A percentile compares a stretch with the other conserved stretches of the same genome.
phyloP scores from a whole-genome alignment of 139 green algal species.

The Chlamydomonas applanata region DNA sequence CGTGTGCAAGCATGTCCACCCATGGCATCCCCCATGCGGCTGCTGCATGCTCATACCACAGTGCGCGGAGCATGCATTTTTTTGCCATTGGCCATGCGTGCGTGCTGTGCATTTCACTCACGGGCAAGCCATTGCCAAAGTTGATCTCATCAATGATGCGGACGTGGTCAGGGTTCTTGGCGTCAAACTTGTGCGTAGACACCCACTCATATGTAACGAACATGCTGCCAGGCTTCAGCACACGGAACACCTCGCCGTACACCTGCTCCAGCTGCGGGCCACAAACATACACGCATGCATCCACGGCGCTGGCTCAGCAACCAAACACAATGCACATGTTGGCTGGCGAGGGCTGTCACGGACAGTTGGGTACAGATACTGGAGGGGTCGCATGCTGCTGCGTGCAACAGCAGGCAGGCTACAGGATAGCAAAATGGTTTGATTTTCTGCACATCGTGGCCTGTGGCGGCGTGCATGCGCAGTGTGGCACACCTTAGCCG shows the following conservation, averaged over 20 bases:
- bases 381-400: not conserved
- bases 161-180: conserved; percentile 83
- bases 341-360: too few species aligned
- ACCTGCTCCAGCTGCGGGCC: conserved; percentile 71
- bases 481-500: conserved; percentile 57
- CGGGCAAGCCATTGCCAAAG: conserved; percentile 94
- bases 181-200: conserved; percentile 82
- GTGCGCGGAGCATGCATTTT: too few species aligned
- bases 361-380: too few species aligned
- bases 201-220: conserved; percentile 98
- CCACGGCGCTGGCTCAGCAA: not conserved
- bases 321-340: not conserved
- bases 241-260: conserved; percentile 88
- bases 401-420: not conserved
- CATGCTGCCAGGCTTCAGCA: conserved; percentile 89
- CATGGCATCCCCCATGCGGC: not conserved
- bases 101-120: conserved; percentile 18
- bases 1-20: too few species aligned
- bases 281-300: not conserved
- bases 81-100: too few species aligned
- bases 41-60: not conserved
- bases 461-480: not conserved
- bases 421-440: too few species aligned
- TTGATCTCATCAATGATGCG: conserved; percentile 95
- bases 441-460: not conserved